Base-by-base conservation (phyloP, 352 stramenopile species). In the Pythium monospermum region DNA sequence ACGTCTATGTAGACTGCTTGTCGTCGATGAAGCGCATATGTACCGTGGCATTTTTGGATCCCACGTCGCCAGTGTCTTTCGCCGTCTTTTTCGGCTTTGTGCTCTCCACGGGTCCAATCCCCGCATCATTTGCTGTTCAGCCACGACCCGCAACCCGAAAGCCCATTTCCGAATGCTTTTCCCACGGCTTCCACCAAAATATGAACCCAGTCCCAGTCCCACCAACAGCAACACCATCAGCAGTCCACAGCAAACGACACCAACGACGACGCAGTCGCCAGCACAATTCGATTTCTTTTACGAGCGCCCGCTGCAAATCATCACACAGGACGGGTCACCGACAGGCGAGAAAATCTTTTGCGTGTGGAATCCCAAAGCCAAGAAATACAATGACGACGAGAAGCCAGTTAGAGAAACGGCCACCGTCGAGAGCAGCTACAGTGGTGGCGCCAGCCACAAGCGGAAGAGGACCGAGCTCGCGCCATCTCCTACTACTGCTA, bases 91-190 rank as follows among this genome's bases (percentile, higher is more conserved):
- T 59, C 86, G 93, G 0, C 60, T 98, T 1, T 96, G 83, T 46
- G 76, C 82, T 4, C 53, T 92, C 6, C 91, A 97, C 19, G 77
- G 84, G 7, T 72, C 75, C 11, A 81, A 78, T 25, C 85, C 81
- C 6, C 85, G 91, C 43, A 96, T 99, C 38, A 80, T 99, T 16
- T 94, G 73, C 61, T 98, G 94, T 57, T 99, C 95, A 3, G 97
- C 97, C 25, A 99, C 96, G 5, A 97, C 99, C 57, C 64, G 77
- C 15, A 97, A 98, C 57, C 94, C 96, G 5, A 71, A 72, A 57
- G 66, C 87, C 39, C 95, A 98, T 57, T 98, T 99, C 58, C 62
- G 71, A 19, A 61, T 89, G 33, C 64, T 99, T 16, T 71, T 98
- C 32, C 95, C 96, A 3, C 44, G 21, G 6, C 59, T 88, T 26